A percentile compares a stretch with the other conserved stretches of the same genome.
Conservation (phyloP, 1,284 basidiomycete genomes). For the Puccinia novopanici region DNA sequence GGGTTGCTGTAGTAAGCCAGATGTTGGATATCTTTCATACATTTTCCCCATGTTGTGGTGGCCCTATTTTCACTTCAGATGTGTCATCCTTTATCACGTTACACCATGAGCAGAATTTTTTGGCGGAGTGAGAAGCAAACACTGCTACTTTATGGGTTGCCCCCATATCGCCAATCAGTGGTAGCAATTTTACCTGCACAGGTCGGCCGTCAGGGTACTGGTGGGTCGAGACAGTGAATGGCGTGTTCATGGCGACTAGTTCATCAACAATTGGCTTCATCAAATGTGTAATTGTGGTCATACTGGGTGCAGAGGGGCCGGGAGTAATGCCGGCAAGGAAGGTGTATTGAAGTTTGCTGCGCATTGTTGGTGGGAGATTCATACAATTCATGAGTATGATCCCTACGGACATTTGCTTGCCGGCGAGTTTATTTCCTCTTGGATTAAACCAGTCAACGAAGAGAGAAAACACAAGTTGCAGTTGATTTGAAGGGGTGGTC, state of each 20-base stretch:
- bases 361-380: slow-evolving; percentile 12
- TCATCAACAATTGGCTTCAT: slow-evolving; percentile 19
- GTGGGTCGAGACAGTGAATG: background rate
- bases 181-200: background rate
- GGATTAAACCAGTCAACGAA: slow-evolving; percentile 24
- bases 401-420: background rate
- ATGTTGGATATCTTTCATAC: background rate
- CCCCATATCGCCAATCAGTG: slow-evolving; percentile 18
- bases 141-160: slow-evolving; percentile 34
- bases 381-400: background rate
- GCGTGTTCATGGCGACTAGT: background rate
- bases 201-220: background rate
- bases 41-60: background rate
- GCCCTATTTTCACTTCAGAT: background rate
- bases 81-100: background rate
- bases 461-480: background rate
- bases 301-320: slow-evolving; percentile 2
- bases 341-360: background rate
- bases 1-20: background rate
- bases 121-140: slow-evolving; percentile 14
- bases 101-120: slow-evolving; percentile 2
- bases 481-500: background rate
- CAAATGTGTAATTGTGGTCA: slow-evolving; percentile 5
- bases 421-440: too few species aligned
- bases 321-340: slow-evolving; percentile 17